Evolutionary conservation across 2,329 filamentous ascomycete genomes (phyloP).

Genomic region (Neopestalotiopsis sp.): DNA sequence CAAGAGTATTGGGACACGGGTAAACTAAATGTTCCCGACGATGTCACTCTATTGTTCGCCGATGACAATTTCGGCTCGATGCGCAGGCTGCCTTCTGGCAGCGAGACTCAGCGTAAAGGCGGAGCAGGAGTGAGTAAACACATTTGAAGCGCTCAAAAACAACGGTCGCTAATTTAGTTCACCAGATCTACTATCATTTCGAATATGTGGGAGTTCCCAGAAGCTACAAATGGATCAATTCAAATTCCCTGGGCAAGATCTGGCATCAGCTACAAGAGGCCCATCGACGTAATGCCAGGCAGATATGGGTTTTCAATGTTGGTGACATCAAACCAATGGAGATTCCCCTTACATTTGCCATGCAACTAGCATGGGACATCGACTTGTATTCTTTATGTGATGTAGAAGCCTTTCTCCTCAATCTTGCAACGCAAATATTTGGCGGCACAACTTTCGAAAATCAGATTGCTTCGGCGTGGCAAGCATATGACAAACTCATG

Average conservation of each 20-base stretch:
- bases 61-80: constrained; percentile 66
- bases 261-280: constrained; percentile 10
- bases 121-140: constrained; percentile 48
- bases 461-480: not conserved
- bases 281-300: constrained; percentile 1
- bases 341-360: not conserved
- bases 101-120: constrained; percentile 53
- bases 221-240: constrained; percentile 14
- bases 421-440: not conserved
- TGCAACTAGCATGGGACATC: constrained; percentile 6
- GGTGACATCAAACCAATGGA: constrained; percentile 10
- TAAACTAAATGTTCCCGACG: constrained; percentile 54
- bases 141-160: not conserved
- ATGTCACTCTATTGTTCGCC: constrained; percentile 71
- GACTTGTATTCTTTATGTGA: constrained; percentile 43
- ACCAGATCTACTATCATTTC: constrained; percentile 18
- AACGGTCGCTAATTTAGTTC: not conserved
- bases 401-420: constrained; percentile 28
- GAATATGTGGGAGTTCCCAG: constrained; percentile 3
- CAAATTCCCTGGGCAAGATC: constrained; percentile 24
- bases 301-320: constrained; percentile 10
- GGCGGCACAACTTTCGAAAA: constrained; percentile 6
- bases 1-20: constrained; percentile 61
- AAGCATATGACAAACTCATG: not conserved
- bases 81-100: constrained; percentile 54